Conservation (phyloP, 768 basidiomycete genomes). For the Phylloporus arenicola region DNA sequence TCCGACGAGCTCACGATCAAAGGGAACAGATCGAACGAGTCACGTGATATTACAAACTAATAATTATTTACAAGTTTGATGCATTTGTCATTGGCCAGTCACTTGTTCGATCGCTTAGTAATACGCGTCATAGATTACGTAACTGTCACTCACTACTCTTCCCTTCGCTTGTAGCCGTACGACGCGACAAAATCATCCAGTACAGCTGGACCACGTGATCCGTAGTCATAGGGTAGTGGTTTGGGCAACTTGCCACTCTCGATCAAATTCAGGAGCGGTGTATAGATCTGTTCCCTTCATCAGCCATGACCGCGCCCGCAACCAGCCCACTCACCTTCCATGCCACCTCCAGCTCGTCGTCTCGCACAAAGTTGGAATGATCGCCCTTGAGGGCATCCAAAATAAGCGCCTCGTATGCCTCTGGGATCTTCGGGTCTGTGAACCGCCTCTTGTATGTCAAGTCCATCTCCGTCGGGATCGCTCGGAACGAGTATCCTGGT, state of each 20-base stretch:
- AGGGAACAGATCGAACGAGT: constrained; percentile 21
- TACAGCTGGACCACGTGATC: constrained; percentile 88
- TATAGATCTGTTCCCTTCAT: constrained; percentile 66
- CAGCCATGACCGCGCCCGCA: constrained; percentile 3
- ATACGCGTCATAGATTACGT: background rate
- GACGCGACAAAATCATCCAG: constrained; percentile 69
- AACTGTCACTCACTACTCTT: constrained; percentile 64
- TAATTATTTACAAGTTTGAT: constrained; percentile 21
- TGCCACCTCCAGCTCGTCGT: constrained; percentile 95
- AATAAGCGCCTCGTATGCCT: constrained; percentile 94
- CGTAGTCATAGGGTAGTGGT: constrained; percentile 82
- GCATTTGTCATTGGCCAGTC: constrained; percentile 24
- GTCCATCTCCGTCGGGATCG: constrained; percentile 96
- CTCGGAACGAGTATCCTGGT: constrained; percentile 85
- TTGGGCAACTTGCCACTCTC: constrained; percentile 64
- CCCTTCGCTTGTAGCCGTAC: constrained; percentile 72
- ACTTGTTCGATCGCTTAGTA: constrained; percentile 7
- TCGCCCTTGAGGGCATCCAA: constrained; percentile 96
- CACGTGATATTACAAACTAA: constrained; percentile 18
- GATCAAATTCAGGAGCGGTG: constrained; percentile 94
- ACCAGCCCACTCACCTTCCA: constrained; percentile 71
- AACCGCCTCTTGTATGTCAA: constrained; percentile 96
- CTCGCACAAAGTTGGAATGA: constrained; percentile 97
- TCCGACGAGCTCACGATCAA: constrained; percentile 23
- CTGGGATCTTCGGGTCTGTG: constrained; percentile 85